These are phyloP conservation scores for Raffaelea deltoideospora DNA, from an alignment of 2,329 filamentous ascomycete species.

Conservation along the genomic window DNA sequence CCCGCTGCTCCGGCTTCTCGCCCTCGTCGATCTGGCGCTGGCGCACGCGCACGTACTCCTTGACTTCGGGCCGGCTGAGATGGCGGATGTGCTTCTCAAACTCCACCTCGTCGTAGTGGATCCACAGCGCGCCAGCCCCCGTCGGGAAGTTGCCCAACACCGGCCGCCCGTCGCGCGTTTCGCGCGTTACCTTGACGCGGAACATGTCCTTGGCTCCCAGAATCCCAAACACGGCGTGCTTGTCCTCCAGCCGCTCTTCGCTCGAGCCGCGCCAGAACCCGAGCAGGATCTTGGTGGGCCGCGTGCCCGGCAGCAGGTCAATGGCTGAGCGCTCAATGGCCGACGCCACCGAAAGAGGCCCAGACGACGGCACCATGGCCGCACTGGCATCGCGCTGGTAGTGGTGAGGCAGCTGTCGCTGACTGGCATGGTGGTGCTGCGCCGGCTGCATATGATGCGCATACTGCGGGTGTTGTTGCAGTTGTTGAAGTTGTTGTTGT, in stretches of 20 bases:
- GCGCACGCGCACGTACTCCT: constrained; percentile 48
- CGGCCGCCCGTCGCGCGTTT: constrained; percentile 44
- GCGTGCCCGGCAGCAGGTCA: constrained; percentile 33
- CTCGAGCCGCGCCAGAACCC: constrained; percentile 44
- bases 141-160: constrained; percentile 44
- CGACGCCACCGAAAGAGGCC: constrained; percentile 7
- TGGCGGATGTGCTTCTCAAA: constrained; percentile 39
- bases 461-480: too few relatives aligned
- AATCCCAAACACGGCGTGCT: constrained; percentile 49
- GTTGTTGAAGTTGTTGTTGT: too few relatives aligned
- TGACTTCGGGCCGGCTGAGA: constrained; percentile 39
- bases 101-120: constrained; percentile 45
- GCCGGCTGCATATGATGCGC: too few relatives aligned
- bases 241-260: constrained; percentile 28
- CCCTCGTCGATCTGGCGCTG: constrained; percentile 41
- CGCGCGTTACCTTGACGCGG: constrained; percentile 43
- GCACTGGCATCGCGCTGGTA: too few relatives aligned
- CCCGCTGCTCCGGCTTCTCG: constrained; percentile 31
- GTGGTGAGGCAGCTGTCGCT: too few relatives aligned
- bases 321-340: constrained; percentile 11
- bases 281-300: constrained; percentile 41
- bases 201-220: constrained; percentile 50
- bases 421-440: background rate
- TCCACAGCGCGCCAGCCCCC: constrained; percentile 47
- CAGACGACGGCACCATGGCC: background rate